Base-by-base conservation (phyloP, 345 rosid genomes). In the Citrus sp. region DNA sequence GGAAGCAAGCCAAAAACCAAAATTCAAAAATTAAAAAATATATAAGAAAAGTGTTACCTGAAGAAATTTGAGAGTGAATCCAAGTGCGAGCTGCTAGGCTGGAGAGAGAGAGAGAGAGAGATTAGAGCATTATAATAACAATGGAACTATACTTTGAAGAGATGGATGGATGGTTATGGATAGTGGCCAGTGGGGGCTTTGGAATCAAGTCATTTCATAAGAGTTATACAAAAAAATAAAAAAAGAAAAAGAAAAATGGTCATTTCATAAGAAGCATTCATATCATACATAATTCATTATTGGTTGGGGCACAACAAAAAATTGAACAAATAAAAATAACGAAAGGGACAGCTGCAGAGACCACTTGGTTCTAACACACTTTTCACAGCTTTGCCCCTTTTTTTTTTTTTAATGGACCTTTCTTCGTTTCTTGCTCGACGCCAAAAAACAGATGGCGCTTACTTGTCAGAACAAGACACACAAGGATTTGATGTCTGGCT, bases 331-430 rank as follows among this genome's bases (percentile, higher is more conserved):
- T 27, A 14, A 22, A 2, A n/a, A n/a, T 25, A 46, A 25, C 27
- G 18, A 27, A 4, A 21, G 40, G 34, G 84, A 81, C 84, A 67
- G 60, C 75, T 81, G 84, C 62, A 75, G 32, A 28, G 16, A 21
- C n/a, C 59, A 72, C 72, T 70, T 70, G 70, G 7, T 3, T 13
- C 25, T 27, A 32, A 42, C 79, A 34, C 78, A 61, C 61, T 61
- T 67, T 49, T n/a, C 30, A 64, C 56, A 64, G 74, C 61, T 46
- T 4, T 42, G 37, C 55, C 19, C 46, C 5, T n/a, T n/a, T n/a
- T n/a, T 32, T 13, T 2, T 46, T 13, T 46, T 1, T 71, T 68
- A 68, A 49, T 77, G 60, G 78, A 81, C 78, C 56, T 72, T 62
- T 21, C 51, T 62, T 21, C 51, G 18, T 46, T 46, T 46, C 3